Evolutionary conservation across 2,329 filamentous ascomycete genomes (phyloP), one percentile per base, ranked within the genome.

Genomic region (Claviceps sp.): DNA sequence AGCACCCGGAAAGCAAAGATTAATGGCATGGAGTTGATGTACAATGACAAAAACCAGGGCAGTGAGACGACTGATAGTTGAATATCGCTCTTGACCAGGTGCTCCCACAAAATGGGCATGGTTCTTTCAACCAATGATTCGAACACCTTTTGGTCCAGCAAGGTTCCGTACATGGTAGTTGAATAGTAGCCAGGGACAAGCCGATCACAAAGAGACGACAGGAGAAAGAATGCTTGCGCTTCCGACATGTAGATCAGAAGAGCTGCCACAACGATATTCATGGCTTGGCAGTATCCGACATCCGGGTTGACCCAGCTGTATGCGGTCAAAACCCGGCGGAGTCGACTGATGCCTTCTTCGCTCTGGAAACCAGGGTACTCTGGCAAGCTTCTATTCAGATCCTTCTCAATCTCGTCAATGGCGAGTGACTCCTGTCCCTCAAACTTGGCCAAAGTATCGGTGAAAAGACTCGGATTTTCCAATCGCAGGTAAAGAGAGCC

Each of bases 201-300:
- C 47, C 91, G 84, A 65, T 97, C 91, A 71, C 93, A 98, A 16
- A 98, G 76, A 1, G 91, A 78, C 1, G 89, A 95, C 44, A 98
- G 79, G 7, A 96, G 75, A 67, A 93, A 98, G 70, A 97, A 98
- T 1, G 93, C 93, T 69, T 98, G 93, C 0, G 85, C 70, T 69
- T 98, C 93, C 8, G 90, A 97, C 82, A 95, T 95, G 73, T 97
- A 97, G 74, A 98, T 98, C 60, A 98, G 77, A 53, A 98, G 73
- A n/a, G 93, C 93, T 17, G 93, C 93, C 51, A 96, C 91, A 38
- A 98, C 93, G 60, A 98, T 98, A 68, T 98, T 98, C 93, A 98
- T 98, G 56, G 93, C 93, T 70, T 98, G 93, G 67, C 93, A 98
- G 69, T 98, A 98, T 58, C 93, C 93, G 52, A 98, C 90, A 58